These are phyloP conservation scores for Boletus rex-veris DNA, from an alignment of 768 basidiomycete species.

Conservation along the genomic window DNA sequence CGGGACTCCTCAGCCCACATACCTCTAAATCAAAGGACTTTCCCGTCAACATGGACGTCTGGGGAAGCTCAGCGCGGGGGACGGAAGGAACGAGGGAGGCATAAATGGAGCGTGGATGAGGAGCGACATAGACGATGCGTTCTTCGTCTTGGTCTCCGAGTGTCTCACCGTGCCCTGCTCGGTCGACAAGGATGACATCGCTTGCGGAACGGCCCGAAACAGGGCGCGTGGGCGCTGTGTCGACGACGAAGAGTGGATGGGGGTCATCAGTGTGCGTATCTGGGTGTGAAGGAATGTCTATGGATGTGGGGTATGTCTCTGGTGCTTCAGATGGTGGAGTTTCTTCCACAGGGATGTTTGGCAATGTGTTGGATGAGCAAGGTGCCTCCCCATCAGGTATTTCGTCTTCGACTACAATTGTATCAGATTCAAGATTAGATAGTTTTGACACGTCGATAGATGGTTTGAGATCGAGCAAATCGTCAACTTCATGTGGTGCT, in stretches of 20 bases:
- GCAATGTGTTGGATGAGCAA: too few species aligned
- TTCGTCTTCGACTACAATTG: background rate
- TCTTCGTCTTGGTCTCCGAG: constrained; percentile 38
- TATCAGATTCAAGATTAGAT: background rate
- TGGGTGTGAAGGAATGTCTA: background rate
- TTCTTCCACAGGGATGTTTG: background rate
- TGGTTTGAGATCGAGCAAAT: constrained; percentile 5
- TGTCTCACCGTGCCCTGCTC: constrained; percentile 9
- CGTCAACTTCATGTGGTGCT: background rate
- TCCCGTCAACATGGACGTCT: constrained; percentile 28
- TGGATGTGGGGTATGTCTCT: background rate
- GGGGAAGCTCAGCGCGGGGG: constrained; percentile 16
- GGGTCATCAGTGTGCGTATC: background rate
- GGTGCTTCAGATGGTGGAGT: background rate
- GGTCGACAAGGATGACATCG: constrained; percentile 25
- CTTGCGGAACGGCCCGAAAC: constrained; percentile 4
- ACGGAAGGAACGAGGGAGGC: constrained; percentile 12
- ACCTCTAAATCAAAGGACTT: background rate
- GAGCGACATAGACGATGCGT: constrained; percentile 73
- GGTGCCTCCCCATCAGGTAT: too few species aligned
- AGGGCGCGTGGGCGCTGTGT: constrained; percentile 34
- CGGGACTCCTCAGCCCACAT: background rate
- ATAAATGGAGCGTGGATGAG: constrained; percentile 50
- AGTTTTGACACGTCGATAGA: constrained; percentile 8
- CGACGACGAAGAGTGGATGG: constrained; percentile 35